Conservation (phyloP, 495 filamentous ascomycete genomes). For the Talaromyces stipitatus region DNA sequence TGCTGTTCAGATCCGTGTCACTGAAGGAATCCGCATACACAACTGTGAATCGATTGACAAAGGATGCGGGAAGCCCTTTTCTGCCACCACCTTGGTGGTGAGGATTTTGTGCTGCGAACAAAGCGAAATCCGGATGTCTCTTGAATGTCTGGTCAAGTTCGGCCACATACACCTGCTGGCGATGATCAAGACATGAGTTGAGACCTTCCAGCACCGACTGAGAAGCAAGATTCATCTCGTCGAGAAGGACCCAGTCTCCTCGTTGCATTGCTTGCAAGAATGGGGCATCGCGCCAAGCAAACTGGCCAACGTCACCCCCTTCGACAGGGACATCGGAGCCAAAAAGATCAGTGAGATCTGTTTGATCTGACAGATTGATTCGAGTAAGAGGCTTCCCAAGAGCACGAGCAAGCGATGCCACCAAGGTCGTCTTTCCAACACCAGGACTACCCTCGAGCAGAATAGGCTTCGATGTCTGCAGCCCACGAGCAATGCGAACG, state of each 20-base stretch:
- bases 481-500: constrained; percentile 82
- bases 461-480: constrained; percentile 84
- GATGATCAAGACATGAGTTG: constrained; percentile 95
- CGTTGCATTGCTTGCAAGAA: constrained; percentile 94
- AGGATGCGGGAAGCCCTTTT: constrained; percentile 91
- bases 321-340: constrained; percentile 95
- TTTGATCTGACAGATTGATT: constrained; percentile 97
- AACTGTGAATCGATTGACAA: constrained; percentile 96
- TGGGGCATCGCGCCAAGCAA: constrained; percentile 91
- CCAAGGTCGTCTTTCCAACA: constrained; percentile 92
- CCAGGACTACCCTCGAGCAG: constrained; percentile 93
- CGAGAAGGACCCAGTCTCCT: constrained; percentile 90
- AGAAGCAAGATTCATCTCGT: constrained; percentile 98
- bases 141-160: constrained; percentile 91
- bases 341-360: constrained; percentile 94
- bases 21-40: constrained; percentile 90
- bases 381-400: constrained; percentile 75
- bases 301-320: constrained; percentile 76
- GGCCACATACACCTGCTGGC: constrained; percentile 90
- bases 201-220: constrained; percentile 95
- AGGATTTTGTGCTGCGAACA: constrained; percentile 97
- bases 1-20: constrained; percentile 69
- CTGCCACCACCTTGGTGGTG: constrained; percentile 94
- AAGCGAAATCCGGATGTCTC: constrained; percentile 76
- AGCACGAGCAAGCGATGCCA: constrained; percentile 72